These are phyloP conservation scores for Lactarius sanguifluus DNA, from an alignment of 768 basidiomycete genomes.

Conservation along the genomic window DNA sequence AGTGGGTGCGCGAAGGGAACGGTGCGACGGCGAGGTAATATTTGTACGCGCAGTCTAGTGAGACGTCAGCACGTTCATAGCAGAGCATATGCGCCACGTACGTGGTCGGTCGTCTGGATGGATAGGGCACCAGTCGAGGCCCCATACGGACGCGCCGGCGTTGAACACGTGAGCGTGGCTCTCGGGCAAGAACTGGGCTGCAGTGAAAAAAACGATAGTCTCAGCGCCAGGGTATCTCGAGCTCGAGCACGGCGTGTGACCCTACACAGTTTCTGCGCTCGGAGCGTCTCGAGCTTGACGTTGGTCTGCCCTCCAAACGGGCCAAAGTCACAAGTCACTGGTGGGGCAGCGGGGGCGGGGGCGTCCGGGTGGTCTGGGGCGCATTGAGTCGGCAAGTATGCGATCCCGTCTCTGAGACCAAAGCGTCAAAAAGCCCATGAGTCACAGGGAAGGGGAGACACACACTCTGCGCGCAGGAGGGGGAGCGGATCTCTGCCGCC, in stretches of 20 bases:
- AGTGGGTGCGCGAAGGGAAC: slow-evolving; percentile 61
- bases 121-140: slow-evolving; percentile 91
- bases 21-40: slow-evolving; percentile 87
- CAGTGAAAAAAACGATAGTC: neutral
- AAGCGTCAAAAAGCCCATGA: slow-evolving; percentile 7
- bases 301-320: slow-evolving; percentile 53
- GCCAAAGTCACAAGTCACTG: slow-evolving; percentile 66
- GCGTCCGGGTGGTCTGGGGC: slow-evolving; percentile 49
- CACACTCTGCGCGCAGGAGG: slow-evolving; percentile 45
- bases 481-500: slow-evolving; percentile 34
- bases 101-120: slow-evolving; percentile 55
- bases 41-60: slow-evolving; percentile 50
- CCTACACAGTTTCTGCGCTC: slow-evolving; percentile 59
- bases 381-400: slow-evolving; percentile 58
- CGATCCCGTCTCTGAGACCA: slow-evolving; percentile 49
- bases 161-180: slow-evolving; percentile 73
- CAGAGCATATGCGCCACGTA: slow-evolving; percentile 35
- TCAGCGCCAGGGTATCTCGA: neutral
- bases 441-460: slow-evolving; percentile 33
- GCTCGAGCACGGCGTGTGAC: slow-evolving; percentile 12
- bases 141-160: slow-evolving; percentile 89
- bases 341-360: slow-evolving; percentile 49
- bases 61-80: neutral
- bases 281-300: slow-evolving; percentile 53
- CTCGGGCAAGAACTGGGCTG: slow-evolving; percentile 61